Base-by-base conservation (phyloP, 2,329 filamentous ascomycete species). In the Cordyceps farinosa region DNA sequence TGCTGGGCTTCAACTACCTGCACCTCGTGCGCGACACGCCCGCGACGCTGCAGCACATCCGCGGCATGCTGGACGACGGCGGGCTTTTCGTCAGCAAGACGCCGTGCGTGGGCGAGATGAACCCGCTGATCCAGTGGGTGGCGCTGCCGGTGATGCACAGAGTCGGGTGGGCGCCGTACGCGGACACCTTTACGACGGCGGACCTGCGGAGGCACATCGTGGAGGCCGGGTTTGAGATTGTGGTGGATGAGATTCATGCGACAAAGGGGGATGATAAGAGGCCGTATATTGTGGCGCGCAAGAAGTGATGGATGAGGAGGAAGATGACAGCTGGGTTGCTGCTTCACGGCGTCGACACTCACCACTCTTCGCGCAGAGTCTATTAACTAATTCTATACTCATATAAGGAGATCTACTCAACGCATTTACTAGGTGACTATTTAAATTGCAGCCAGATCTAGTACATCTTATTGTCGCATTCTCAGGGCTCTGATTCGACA, bases 41-140 rank as follows among this genome's bases (percentile, higher is more conserved):
- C 15, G 57, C 53, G 29, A 66, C 65, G 5, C 22, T 68, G 30
- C 47, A 47, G 8, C 48, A 38, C 36, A 58, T 65, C 17, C 55
- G 51, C 29, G 27, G 48, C 2, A 29, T 68, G 44, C 57, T 68
- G 27, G 57, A 60, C 27, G 54, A 65, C 34, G 61, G 57, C 3
- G 66, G 66, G 9, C 36, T 66, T 7, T 64, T 68, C 30, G 66
- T 68, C 64, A 63, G 56, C 53, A 68, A 68, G 65, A 67, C 66
- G 32, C 57, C 55, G 13, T 68, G 65, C 22, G n/a, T 67, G 3
- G 56, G 47, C 4, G 64, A 66, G 15, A 65, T 63, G 63, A 65
- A 64, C 13, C 51, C 57, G 22, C 59, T 62, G 17, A 15, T 65
- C 4, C 36, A 55, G 10, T 52, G 48, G 55, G 34, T 64, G 30